These are phyloP conservation scores for Plectosphaerella cucumerina DNA, from an alignment of 2,329 filamentous ascomycete genomes.

Conservation along the genomic window DNA sequence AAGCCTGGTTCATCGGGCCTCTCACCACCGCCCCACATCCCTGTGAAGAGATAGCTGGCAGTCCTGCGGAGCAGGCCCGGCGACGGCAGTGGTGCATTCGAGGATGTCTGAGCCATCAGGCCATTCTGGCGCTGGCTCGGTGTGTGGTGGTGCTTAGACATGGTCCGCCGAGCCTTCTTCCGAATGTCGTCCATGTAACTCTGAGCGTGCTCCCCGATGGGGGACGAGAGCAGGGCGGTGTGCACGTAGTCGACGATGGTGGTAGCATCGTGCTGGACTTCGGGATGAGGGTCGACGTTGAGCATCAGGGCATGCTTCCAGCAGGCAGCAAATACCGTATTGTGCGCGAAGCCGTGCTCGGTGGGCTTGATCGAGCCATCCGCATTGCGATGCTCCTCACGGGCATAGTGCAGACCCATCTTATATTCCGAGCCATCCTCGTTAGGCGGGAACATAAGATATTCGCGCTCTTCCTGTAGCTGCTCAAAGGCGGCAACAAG, in stretches of 20 bases:
- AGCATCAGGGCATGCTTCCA: constrained; percentile 93
- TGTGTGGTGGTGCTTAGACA: constrained; percentile 37
- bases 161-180: constrained; percentile 42
- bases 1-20: constrained; percentile 17
- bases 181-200: constrained; percentile 70
- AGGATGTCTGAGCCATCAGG: constrained; percentile 18
- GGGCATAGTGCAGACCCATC: constrained; percentile 59
- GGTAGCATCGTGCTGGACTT: constrained; percentile 81
- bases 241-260: constrained; percentile 86
- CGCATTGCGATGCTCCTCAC: constrained; percentile 48
- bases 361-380: constrained; percentile 55
- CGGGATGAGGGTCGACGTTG: constrained; percentile 90
- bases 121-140: constrained; percentile 39
- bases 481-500: constrained; percentile 90
- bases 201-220: constrained; percentile 67
- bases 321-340: constrained; percentile 87
- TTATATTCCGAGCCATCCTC: constrained; percentile 56
- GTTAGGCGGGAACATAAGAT: constrained; percentile 50
- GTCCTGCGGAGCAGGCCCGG: constrained; percentile 59
- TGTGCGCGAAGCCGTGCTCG: constrained; percentile 65
- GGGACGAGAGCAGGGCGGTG: constrained; percentile 70
- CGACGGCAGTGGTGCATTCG: constrained; percentile 39
- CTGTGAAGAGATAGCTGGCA: constrained; percentile 54
- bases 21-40: constrained; percentile 45
- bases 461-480: constrained; percentile 75